Evolutionary conservation across 257 asterid species (phyloP).

Genomic region (Capsicum pubescens): DNA sequence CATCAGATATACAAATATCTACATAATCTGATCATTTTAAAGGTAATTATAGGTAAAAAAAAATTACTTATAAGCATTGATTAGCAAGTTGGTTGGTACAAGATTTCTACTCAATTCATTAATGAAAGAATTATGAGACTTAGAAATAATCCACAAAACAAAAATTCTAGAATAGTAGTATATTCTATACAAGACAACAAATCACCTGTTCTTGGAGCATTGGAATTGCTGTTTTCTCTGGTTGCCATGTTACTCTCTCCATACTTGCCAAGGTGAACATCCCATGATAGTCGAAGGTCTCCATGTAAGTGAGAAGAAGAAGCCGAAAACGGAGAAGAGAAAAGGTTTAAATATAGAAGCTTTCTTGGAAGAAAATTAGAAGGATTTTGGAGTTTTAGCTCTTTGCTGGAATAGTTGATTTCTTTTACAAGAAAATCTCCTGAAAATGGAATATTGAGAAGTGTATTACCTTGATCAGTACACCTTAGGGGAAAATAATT

Average conservation of each 20-base stretch:
- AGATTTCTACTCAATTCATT: not conserved
- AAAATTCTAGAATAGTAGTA: not conserved
- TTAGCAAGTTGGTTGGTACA: not conserved
- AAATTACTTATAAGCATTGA: not conserved
- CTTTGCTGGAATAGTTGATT: conserved; percentile 25
- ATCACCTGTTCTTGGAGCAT: conserved; percentile 13
- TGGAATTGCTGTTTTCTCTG: not conserved
- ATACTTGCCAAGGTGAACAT: conserved; percentile 5
- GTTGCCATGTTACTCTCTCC: conserved; percentile 11
- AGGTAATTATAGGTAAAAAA: not conserved
- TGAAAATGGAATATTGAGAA: conserved; percentile 29
- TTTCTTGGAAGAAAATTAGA: conserved; percentile 34
- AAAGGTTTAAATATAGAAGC: conserved; percentile 28
- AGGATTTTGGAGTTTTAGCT: conserved; percentile 38
- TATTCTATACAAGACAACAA: not conserved
- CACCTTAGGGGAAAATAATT: conserved; percentile 19
- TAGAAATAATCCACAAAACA: not conserved
- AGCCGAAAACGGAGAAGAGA: conserved; percentile 25
- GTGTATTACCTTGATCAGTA: not conserved
- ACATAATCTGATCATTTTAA: not conserved
- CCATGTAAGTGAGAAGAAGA: conserved; percentile 11
- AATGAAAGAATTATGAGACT: not conserved
- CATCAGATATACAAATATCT: not conserved
- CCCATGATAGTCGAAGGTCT: conserved; percentile 28
- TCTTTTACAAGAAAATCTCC: conserved; percentile 29